Base-by-base conservation (phyloP, 345 rosid genomes). In the Salix caprea region DNA sequence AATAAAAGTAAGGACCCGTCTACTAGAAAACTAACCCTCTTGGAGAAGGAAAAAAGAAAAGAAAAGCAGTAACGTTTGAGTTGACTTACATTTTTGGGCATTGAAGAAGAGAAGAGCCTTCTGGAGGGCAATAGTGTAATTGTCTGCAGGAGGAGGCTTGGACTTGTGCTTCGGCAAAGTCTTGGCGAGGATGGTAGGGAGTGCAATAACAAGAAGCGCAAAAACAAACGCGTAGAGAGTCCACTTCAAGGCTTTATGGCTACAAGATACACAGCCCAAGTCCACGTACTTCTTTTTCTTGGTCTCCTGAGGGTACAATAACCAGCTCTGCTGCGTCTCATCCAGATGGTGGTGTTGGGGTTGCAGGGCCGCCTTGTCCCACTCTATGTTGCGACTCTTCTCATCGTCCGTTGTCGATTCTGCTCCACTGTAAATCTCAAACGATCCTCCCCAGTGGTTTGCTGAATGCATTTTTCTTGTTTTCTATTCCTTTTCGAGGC, bases 321-420 rank as follows among this genome's bases (percentile, higher is more conserved):
- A 83, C 98, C 97, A 94, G 74, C 97, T 87, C 84, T 91, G 97
- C 39, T 94, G 97, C 4, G 97, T 94, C 73, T 92, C 96, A 61
- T 92, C 94, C 9, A 91, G 81, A 42, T 85, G 67, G 6, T 72
- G 82, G 30, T 79, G 65, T 0, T 75, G 88, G 5, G 81, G 69
- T 0, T 82, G 88, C 16, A 89, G 68, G 36, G 93, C 85, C 4
- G 82, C 91, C 80, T 81, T 74, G 81, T 91, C 97, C 92, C 91
- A 85, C 19, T 90, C 91, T 73, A 82, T 74, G 73, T 62, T 79
- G 24, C 85, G 72, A 72, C 83, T 84, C 61, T 82, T 84, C 24
- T 86, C 86, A 9, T 86, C 88, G 1, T 83, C 85, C 14, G 65
- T 48, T 50, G 61, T 40, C 8, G 74, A 67, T 5, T 74, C 79